Conservation (phyloP, 805 yeast species). For the Metschnikowia reukaufii region DNA sequence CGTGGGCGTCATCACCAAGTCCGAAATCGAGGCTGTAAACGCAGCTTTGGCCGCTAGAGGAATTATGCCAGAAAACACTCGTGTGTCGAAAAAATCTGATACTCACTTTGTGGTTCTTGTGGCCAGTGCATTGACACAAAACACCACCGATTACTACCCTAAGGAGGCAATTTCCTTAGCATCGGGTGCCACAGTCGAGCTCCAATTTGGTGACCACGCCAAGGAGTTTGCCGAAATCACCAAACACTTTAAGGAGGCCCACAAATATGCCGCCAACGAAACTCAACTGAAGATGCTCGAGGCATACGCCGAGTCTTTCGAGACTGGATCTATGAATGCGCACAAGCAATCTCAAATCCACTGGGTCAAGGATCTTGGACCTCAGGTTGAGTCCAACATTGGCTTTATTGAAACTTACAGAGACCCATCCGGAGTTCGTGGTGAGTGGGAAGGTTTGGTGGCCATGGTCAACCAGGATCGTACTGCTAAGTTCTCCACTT, state of each 20-base stretch:
- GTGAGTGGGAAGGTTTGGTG: conserved; percentile 91
- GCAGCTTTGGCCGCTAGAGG: conserved; percentile 60
- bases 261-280: conserved; percentile 66
- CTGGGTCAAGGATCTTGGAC: conserved; percentile 88
- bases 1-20: conserved; percentile 42
- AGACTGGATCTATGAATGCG: conserved; percentile 79
- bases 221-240: conserved; percentile 63
- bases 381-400: conserved; percentile 67
- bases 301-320: conserved; percentile 66
- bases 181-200: conserved; percentile 40
- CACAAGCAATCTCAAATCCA: conserved; percentile 80
- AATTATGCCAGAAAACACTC: conserved; percentile 76
- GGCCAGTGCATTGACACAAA: conserved; percentile 59
- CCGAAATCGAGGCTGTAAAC: conserved; percentile 67
- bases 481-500: conserved; percentile 71
- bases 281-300: conserved; percentile 67
- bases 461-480: conserved; percentile 88
- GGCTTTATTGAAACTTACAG: conserved; percentile 93
- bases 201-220: conserved; percentile 78
- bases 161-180: conserved; percentile 35
- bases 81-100: conserved; percentile 58
- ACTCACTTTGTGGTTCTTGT: conserved; percentile 58
- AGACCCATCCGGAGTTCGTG: conserved; percentile 88
- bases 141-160: conserved; percentile 56
- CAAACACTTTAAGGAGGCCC: conserved; percentile 55